Base-by-base conservation (phyloP, 257 asterid genomes). In the Solanum peruvianum region DNA sequence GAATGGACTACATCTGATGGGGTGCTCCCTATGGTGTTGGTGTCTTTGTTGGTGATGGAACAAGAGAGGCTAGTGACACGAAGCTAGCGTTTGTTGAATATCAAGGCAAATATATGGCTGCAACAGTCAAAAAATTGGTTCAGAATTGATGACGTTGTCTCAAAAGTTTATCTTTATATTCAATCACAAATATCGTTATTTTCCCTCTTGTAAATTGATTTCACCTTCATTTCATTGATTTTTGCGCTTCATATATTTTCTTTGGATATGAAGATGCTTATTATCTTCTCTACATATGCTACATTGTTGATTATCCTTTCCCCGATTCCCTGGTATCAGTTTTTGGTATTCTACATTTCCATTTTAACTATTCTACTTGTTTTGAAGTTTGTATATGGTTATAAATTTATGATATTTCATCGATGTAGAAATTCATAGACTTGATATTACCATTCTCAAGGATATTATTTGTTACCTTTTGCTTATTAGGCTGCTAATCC, bases 1-100 rank as follows among this genome's bases (percentile, higher is more conserved):
- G 92, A 86, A 91, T 93, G 96, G 95, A 94, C 84, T 90, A 94
- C 41, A 86, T 92, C 4, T 88, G 95, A 87, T 97, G 98, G 21
- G 94, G 93, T 31, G 76, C 93, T 82, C 90, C 92, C 1, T 92
- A 89, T n/a, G 94, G 94, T 64, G 94, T 90, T 4, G 98, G 90
- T 81, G 92, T 89, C 13, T 89, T 90, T 73, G 93, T 90, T 52
- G 95, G 92, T 25, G 91, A 88, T 83, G 93, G 91, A 42, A 85
- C 89, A 15, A 86, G 92, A 60, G 89, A 90, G 87, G 85, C 92
- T 33, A 92, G 87, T 16, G 94, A 90, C 86, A 84, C 90, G 1
- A 91, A 92, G 87, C 62, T 92, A 44, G 89, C 91, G 23, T 89
- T 92, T 64, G 93, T 92, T 11, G 94, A 90, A 76, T 93, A 92